A percentile compares a stretch with the other conserved stretches of the same genome.
Evolutionary conservation across 805 yeast species (phyloP).

Genomic region (Cyberlindnera japonica): DNA sequence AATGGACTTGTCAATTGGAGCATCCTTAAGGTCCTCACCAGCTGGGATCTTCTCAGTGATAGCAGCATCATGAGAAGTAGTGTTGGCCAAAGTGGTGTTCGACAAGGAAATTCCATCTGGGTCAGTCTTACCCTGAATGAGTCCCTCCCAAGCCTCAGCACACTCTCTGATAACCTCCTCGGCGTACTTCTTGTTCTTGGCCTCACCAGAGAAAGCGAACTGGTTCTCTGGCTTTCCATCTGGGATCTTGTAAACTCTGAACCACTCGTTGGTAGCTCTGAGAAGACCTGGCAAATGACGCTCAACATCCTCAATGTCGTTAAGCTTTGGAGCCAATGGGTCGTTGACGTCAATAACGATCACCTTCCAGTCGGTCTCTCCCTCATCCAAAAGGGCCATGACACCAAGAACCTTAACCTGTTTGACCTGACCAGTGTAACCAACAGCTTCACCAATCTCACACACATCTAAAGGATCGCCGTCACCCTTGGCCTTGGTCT

Average conservation of each 20-base stretch:
- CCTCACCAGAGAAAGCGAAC: conserved; percentile 73
- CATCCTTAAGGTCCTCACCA: conserved; percentile 72
- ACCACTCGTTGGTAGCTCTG: conserved; percentile 71
- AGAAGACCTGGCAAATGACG: conserved; percentile 66
- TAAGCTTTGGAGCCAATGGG: conserved; percentile 55
- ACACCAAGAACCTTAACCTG: conserved; percentile 71
- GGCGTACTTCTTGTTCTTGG: conserved; percentile 55
- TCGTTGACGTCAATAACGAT: conserved; percentile 67
- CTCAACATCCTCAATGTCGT: conserved; percentile 67
- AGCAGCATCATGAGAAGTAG: conserved; percentile 51
- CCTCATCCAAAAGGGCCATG: conserved; percentile 81
- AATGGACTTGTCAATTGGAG: conserved; percentile 92
- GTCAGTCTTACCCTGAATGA: conserved; percentile 51
- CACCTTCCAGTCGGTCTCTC: conserved; percentile 95
- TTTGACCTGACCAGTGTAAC: conserved; percentile 59
- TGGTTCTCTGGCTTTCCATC: conserved; percentile 73
- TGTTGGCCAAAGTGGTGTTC: conserved; percentile 63
- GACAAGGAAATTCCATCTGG: conserved; percentile 68
- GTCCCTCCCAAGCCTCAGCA: conserved; percentile 60
- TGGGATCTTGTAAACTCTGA: conserved; percentile 78
- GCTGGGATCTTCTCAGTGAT: conserved; percentile 56
- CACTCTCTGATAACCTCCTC: conserved; percentile 59
- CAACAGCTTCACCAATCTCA: conserved; percentile 57
- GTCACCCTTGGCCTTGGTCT: conserved; percentile 60
- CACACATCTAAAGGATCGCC: conserved; percentile 94